These are phyloP conservation scores for Periconia sp. DNA, from an alignment of 2,329 filamentous ascomycete genomes.

Conservation along the genomic window DNA sequence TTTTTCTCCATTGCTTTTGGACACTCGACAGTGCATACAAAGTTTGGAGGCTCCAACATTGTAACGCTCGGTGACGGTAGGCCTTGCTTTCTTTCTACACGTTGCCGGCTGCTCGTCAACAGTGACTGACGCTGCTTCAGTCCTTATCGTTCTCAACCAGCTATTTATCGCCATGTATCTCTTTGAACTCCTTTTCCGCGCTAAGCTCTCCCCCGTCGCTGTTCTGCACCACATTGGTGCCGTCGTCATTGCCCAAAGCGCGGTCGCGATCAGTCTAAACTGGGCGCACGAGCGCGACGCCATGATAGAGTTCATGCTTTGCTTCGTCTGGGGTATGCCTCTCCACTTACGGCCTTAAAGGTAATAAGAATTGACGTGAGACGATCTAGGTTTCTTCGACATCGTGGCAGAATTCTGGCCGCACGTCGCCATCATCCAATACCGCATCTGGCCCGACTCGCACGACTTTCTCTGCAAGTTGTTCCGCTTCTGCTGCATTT, in stretches of 20 bases:
- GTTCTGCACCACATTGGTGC: slow-evolving; percentile 47
- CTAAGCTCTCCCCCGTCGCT: slow-evolving; percentile 45
- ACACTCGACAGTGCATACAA: slow-evolving; percentile 32
- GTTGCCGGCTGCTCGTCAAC: not conserved
- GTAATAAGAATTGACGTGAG: not conserved
- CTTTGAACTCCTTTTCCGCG: slow-evolving; percentile 49
- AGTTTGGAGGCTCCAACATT: slow-evolving; percentile 25
- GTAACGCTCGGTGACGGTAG: slow-evolving; percentile 45
- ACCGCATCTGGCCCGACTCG: not conserved
- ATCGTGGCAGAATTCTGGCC: not conserved
- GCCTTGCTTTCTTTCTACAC: slow-evolving; percentile 31
- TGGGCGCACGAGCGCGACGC: not conserved
- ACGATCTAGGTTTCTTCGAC: slow-evolving; percentile 1
- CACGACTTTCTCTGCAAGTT: not conserved
- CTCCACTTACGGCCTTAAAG: not conserved
- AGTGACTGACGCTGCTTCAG: not conserved
- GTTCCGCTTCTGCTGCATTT: not conserved
- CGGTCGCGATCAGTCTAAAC: slow-evolving; percentile 42
- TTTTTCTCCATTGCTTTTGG: slow-evolving; percentile 45
- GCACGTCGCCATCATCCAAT: slow-evolving; percentile 2
- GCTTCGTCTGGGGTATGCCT: not conserved
- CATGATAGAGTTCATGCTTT: not conserved
- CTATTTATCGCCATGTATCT: slow-evolving; percentile 51
- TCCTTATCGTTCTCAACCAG: slow-evolving; percentile 14
- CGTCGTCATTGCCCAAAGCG: slow-evolving; percentile 46